phyloP scores from a whole-genome alignment of 805 yeast genomes.

The Tetrapisispora nanseiensis region DNA sequence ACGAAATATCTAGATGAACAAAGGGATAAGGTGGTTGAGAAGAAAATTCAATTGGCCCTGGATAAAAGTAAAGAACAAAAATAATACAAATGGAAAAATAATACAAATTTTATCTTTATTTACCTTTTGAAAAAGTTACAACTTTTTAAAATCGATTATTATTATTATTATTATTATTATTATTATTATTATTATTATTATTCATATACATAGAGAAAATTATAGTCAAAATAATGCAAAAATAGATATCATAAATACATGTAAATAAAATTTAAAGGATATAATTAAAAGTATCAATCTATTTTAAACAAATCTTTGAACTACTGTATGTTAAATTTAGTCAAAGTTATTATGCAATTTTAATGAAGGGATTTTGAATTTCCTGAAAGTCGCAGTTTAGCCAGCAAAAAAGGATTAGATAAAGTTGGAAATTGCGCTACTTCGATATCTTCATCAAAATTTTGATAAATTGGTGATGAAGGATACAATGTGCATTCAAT shows the following conservation, averaged over 20 bases:
- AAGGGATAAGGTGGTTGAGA: slow-evolving; percentile 51
- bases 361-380: neutral
- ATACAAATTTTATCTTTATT: no score
- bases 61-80: neutral
- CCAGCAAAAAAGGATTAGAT: slow-evolving; percentile 3
- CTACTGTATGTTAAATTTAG: no score
- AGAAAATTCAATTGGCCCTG: slow-evolving; percentile 35
- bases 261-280: neutral
- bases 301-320: no score
- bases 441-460: slow-evolving; percentile 1
- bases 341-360: no score
- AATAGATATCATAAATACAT: neutral
- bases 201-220: no score
- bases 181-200: no score
- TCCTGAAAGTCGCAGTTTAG: slow-evolving; percentile 23
- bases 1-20: slow-evolving; percentile 55
- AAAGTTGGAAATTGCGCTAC: neutral
- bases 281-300: no score
- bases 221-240: neutral
- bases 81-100: neutral
- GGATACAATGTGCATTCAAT: neutral
- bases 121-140: no score
- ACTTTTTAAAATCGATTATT: no score
- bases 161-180: no score
- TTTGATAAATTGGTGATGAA: neutral